A percentile compares a stretch with the other conserved stretches of the same genome.
Conservation (phyloP, 176 grass and related monocot genomes). For the Sorghum bicolor region Sorghum_bicolor_NCBIv3 NC_012878.2:46038001-46038500, state of each 20-base stretch:
- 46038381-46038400: background rate
- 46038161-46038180: background rate
- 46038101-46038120: background rate
- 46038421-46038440: background rate
- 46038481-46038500: background rate
- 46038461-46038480: background rate
- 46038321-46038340: background rate
- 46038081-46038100: conserved; percentile 15
- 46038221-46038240: background rate
- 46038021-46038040: background rate
- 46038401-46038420: background rate
- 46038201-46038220: background rate
- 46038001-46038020: background rate
- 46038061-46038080: background rate
- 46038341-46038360: background rate
- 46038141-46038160: background rate
- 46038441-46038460: background rate
- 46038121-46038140: background rate
- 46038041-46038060: conserved; percentile 16
- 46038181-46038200: background rate
- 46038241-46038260: background rate
- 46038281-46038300: background rate
- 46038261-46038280: background rate
- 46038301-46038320: background rate
- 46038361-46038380: background rate